Evolutionary conservation across 2,329 filamentous ascomycete genomes (phyloP), one percentile per base, ranked within the genome.

Genomic region (Calonectria multiphialidica): DNA sequence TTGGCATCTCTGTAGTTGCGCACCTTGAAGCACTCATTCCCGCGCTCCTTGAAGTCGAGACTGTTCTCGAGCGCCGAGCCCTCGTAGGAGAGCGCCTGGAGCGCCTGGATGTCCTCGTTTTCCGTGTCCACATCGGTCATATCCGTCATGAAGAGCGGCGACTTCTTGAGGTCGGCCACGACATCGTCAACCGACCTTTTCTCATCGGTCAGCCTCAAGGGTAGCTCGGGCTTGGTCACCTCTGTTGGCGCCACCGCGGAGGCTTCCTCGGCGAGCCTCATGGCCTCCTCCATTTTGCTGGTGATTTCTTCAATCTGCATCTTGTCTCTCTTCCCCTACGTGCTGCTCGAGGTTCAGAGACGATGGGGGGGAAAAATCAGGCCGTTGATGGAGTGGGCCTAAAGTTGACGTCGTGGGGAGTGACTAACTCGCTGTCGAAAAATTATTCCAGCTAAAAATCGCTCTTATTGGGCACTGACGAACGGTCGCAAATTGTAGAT

Each of bases 91-190:
- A 99, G 87, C 0, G 97, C 96, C 81, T 94, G 93, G 72, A 99
- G 88, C 0, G 97, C 97, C 78, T 97, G 95, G 0, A 98, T 88
- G 77, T 94, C 92, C 73, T 93, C 88, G 80, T 98, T 98, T 76
- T 97, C 94, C 78, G 93, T 87, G 80, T 98, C 98, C 75, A 66
- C 18, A 15, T 96, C 94, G 79, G 94, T 94, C 40, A 98, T 88
- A 77, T 94, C 93, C 35, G 95, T 98, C 97, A 99, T 99, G 88
- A 99, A 99, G 44, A 99, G 89, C 8, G 97, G 97, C 37, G 87
- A 90, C 81, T 87, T 87, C 82, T 90, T 90, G 49, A 92, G 83
- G 61, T 91, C 90, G 12, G 87, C 87, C 69, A 88, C 82, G 40
- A 91, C 87, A 77, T 91, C 89, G 44, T 90, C 89, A 3, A 88